phyloP scores from a whole-genome alignment of 352 stramenopile species.

The Phytophthora nicotianae region DNA sequence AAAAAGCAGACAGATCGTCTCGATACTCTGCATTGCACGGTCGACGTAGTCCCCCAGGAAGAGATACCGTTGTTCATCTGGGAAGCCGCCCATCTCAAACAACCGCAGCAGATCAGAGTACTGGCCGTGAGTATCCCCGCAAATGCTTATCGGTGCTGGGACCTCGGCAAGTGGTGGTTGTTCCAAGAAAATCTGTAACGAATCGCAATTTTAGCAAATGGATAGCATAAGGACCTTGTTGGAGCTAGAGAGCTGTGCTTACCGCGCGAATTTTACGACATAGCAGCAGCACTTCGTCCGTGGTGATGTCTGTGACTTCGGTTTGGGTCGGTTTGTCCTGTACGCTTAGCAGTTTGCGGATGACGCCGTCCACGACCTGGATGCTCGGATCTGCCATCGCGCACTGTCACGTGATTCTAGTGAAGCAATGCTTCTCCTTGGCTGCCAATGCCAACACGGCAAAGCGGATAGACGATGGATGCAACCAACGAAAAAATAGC shows the following conservation, averaged over 20 bases:
- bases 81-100: constrained; percentile 94
- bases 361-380: constrained; percentile 67
- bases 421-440: neutral
- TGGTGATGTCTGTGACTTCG: constrained; percentile 80
- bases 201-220: neutral
- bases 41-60: constrained; percentile 94
- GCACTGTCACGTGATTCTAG: constrained; percentile 11
- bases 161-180: constrained; percentile 96
- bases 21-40: constrained; percentile 95
- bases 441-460: constrained; percentile 5
- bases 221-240: neutral
- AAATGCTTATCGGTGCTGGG: constrained; percentile 96
- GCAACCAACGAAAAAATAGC: too few relatives aligned
- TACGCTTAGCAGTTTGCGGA: constrained; percentile 74
- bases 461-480: too few relatives aligned
- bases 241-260: neutral
- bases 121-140: constrained; percentile 97
- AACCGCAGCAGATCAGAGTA: constrained; percentile 98
- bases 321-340: constrained; percentile 80
- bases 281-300: constrained; percentile 76
- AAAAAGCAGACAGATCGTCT: constrained; percentile 98
- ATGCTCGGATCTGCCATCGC: constrained; percentile 54
- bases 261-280: constrained; percentile 82
- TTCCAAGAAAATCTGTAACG: constrained; percentile 84
- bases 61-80: constrained; percentile 72